Conservation (phyloP, 2,329 filamentous ascomycete species). For the Aureobasidium sp. region DNA sequence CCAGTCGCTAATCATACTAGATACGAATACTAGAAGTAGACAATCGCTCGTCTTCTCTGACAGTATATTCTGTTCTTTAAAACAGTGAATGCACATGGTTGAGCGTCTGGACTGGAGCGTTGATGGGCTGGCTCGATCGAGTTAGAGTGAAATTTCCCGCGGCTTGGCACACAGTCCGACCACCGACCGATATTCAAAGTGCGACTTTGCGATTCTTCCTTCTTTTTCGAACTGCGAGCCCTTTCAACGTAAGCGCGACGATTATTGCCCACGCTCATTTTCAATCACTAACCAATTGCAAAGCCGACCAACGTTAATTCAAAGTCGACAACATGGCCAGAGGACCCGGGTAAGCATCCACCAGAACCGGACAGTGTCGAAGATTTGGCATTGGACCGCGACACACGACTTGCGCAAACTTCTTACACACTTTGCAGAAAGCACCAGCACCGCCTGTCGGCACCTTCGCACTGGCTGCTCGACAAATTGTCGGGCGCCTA, state of each 20-base stretch:
- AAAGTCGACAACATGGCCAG: conserved; percentile 53
- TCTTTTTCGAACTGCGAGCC: background rate
- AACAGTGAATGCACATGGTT: background rate
- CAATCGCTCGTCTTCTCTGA: too few species aligned
- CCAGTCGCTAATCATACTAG: too few species aligned
- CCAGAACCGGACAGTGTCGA: conserved; percentile 18
- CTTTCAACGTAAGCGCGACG: conserved; percentile 15
- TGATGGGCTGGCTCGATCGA: background rate
- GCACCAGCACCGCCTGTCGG: conserved; percentile 99
- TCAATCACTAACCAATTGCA: conserved; percentile 7
- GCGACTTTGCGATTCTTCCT: background rate
- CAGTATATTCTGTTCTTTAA: background rate
- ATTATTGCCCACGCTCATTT: conserved; percentile 11
- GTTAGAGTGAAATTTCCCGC: background rate
- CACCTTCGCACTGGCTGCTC: conserved; percentile 98
- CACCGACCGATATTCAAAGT: background rate
- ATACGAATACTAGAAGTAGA: too few species aligned
- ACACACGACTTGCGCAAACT: conserved; percentile 15
- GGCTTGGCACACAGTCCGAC: background rate
- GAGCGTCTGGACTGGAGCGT: background rate
- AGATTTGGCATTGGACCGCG: conserved; percentile 4
- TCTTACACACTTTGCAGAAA: conserved; percentile 63
- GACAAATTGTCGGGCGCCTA: conserved; percentile 92
- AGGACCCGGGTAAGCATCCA: conserved; percentile 40
- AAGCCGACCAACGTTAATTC: conserved; percentile 15